phyloP scores from a whole-genome alignment of 305 asterid genomes.

The Fraxinus ornus region DNA sequence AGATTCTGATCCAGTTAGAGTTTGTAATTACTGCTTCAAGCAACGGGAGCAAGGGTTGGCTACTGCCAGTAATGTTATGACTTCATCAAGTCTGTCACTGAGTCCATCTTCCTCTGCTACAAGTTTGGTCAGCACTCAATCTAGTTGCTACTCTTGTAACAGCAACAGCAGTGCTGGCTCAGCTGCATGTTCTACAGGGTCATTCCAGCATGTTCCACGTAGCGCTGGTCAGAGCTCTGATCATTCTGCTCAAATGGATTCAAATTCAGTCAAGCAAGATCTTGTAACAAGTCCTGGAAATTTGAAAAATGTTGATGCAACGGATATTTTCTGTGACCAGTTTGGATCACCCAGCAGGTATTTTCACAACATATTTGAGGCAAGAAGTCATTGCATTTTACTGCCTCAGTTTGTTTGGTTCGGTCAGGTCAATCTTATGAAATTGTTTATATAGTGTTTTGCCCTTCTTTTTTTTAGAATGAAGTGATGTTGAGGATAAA shows the following conservation, averaged over 20 bases:
- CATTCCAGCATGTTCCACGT: constrained; percentile 62
- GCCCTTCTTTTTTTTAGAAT: not conserved
- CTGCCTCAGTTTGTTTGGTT: constrained; percentile 15
- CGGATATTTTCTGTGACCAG: constrained; percentile 41
- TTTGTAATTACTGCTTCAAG: constrained; percentile 75
- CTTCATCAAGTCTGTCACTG: constrained; percentile 46
- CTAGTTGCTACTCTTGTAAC: constrained; percentile 59
- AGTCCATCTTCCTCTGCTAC: constrained; percentile 60
- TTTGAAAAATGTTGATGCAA: constrained; percentile 37
- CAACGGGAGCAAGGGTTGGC: constrained; percentile 56
- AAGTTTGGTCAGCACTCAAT: constrained; percentile 69
- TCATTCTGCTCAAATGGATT: constrained; percentile 45
- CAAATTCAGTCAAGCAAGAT: constrained; percentile 36
- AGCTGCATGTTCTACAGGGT: constrained; percentile 54
- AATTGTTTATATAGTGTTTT: not conserved
- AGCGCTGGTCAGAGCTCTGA: constrained; percentile 41
- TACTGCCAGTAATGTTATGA: constrained; percentile 38
- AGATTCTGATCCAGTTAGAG: constrained; percentile 64
- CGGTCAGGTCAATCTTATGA: constrained; percentile 12
- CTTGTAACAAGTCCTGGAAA: constrained; percentile 36
- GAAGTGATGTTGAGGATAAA: constrained; percentile 15
- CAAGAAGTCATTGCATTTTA: constrained; percentile 20
- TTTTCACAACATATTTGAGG: constrained; percentile 17
- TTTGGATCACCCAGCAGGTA: constrained; percentile 66
- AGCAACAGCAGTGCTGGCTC: constrained; percentile 74